These are phyloP conservation scores for Ophiostoma tasmaniense DNA, from an alignment of 2,329 filamentous ascomycete genomes.

Conservation along the genomic window DNA sequence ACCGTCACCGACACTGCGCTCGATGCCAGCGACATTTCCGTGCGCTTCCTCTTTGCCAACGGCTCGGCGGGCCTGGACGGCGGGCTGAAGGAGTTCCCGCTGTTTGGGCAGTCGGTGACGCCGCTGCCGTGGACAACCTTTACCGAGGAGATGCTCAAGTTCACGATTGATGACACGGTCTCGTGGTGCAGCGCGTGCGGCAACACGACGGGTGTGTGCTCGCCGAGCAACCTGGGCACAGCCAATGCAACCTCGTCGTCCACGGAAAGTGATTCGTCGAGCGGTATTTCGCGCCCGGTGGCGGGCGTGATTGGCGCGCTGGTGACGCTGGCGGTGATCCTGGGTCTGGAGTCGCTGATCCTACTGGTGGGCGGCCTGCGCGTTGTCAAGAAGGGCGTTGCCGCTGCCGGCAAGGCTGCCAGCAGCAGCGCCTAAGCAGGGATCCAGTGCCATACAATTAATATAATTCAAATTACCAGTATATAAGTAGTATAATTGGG, in stretches of 20 bases:
- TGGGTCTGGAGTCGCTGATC: slow-evolving; percentile 37
- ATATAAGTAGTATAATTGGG: background rate
- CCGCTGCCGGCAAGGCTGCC: slow-evolving; percentile 17
- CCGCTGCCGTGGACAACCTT: slow-evolving; percentile 64
- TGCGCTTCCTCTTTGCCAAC: slow-evolving; percentile 55
- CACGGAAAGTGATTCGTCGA: slow-evolving; percentile 21
- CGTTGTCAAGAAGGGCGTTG: slow-evolving; percentile 36
- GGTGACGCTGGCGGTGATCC: slow-evolving; percentile 45
- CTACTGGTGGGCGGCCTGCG: slow-evolving; percentile 37
- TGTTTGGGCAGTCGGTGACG: slow-evolving; percentile 49
- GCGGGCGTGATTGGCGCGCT: slow-evolving; percentile 76
- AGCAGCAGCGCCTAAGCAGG: background rate
- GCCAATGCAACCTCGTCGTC: slow-evolving; percentile 22
- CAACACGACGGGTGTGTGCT: slow-evolving; percentile 60
- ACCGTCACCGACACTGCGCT: slow-evolving; percentile 28
- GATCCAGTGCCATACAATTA: background rate
- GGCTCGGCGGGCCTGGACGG: slow-evolving; percentile 47
- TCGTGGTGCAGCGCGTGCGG: slow-evolving; percentile 72
- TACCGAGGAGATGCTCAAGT: slow-evolving; percentile 50
- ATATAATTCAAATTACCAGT: background rate
- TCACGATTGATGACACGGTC: slow-evolving; percentile 55
- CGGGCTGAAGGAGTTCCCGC: slow-evolving; percentile 39
- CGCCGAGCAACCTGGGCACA: slow-evolving; percentile 28
- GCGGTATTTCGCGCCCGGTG: slow-evolving; percentile 57
- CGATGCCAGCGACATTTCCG: slow-evolving; percentile 38